Conservation (phyloP, 1,284 basidiomycete species). For the Sphagnurus paluster region DNA sequence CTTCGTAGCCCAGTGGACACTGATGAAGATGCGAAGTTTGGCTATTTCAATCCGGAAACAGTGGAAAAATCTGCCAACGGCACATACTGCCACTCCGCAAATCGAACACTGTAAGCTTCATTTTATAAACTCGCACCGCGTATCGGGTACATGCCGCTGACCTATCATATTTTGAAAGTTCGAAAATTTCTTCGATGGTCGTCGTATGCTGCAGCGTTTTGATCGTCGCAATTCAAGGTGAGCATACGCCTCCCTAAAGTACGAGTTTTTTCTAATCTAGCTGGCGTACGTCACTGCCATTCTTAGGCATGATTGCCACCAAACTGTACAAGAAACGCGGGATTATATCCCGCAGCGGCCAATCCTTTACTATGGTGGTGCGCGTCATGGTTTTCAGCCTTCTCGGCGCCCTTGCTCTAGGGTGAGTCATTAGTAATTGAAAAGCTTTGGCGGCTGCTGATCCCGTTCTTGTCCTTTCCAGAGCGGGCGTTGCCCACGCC, state of each 20-base stretch:
- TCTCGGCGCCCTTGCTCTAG: slow-evolving; percentile 21
- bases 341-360: slow-evolving; percentile 20
- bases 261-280: no score
- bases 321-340: slow-evolving; percentile 19
- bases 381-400: slow-evolving; percentile 30
- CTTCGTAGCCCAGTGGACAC: background rate
- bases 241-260: background rate
- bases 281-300: background rate
- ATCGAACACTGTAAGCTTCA: slow-evolving; percentile 11
- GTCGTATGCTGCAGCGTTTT: slow-evolving; percentile 15
- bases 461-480: background rate
- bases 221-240: slow-evolving; percentile 15
- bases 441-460: background rate
- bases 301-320: slow-evolving; percentile 19
- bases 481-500: slow-evolving; percentile 20
- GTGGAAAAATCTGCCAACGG: slow-evolving; percentile 16
- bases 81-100: slow-evolving; percentile 19
- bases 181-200: slow-evolving; percentile 22
- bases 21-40: slow-evolving; percentile 12
- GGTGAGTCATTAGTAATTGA: slow-evolving; percentile 15
- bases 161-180: slow-evolving; percentile 3
- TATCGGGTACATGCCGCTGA: background rate
- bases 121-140: no score
- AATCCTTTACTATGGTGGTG: slow-evolving; percentile 27
- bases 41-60: slow-evolving; percentile 9